Evolutionary conservation across 129 eudicot genomes (phyloP), one percentile per base, ranked within the genome.

Genomic region (Smallanthus sonchifolius): DNA sequence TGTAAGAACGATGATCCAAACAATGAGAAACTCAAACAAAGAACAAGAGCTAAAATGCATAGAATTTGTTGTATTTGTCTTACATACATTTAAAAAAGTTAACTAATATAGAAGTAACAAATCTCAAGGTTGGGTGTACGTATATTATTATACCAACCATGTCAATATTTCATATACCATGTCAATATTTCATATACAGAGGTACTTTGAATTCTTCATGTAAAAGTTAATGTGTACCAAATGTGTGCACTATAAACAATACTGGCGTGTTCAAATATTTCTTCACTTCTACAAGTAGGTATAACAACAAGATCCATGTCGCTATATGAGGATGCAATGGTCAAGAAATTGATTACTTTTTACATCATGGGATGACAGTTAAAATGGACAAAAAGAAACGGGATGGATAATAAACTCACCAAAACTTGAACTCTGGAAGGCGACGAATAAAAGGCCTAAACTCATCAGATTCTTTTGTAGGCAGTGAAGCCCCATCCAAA

Each of bases 381-480:
- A 57, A 54, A 40, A 38, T 19, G 2, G 30, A 54, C 40, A 2
- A 49, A 14, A 37, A 40, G 30, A 30, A 62, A 39, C 2, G 13
- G 7, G 30, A 37, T 7, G 16, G 30, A 37, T 14, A 65, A 3
- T 63, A 81, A 45, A 54, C 67, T 82, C 67, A 85, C 89, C 89
- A 85, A 64, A 85, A 76, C 79, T 80, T 77, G 48, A 85, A 85
- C 74, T 85, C 89, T 1, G 89, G 84, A 24, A 79, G 72, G 1
- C 84, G 84, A 34, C 89, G 79, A 16, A 79, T 83, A 70, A 85
- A 85, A 66, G 89, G 89, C 81, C 75, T 82, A 65, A 79, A 82
- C 48, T 85, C 89, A 63, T 82, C 86, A 0, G 84, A 65, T 8
- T 56, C 89, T 74, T 82, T 85, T 24, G 77, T 79, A 7, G 89